phyloP scores from a whole-genome alignment of 164 flowering plant genomes.

The Liquidambar formosana region DNA sequence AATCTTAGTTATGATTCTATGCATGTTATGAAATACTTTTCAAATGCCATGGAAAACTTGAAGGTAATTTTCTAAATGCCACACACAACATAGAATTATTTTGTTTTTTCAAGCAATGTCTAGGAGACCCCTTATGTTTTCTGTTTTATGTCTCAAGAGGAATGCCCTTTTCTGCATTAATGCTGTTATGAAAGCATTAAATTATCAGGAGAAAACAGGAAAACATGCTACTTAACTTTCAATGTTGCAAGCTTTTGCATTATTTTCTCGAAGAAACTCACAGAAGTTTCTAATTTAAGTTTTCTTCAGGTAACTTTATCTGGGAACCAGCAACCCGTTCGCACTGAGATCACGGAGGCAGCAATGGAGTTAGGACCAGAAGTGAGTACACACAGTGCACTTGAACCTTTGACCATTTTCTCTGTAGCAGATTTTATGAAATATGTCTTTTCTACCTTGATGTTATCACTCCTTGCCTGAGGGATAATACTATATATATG shows the following conservation, averaged over 20 bases:
- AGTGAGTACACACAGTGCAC: constrained; percentile 40
- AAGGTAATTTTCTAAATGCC: too few relatives aligned
- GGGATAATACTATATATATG: background rate
- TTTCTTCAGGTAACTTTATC: constrained; percentile 75
- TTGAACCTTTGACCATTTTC: background rate
- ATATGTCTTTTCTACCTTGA: background rate
- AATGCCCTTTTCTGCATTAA: background rate
- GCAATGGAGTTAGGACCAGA: constrained; percentile 96
- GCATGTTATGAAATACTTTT: background rate
- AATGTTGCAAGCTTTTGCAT: background rate
- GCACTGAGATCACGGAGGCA: constrained; percentile 96
- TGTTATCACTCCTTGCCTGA: background rate
- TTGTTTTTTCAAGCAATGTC: background rate
- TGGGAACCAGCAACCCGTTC: constrained; percentile 92
- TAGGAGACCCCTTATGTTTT: background rate
- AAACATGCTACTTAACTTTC: background rate
- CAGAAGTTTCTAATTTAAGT: background rate
- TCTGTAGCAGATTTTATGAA: background rate
- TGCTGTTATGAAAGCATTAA: background rate
- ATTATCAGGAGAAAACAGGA: background rate
- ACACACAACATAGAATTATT: background rate
- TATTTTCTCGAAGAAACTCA: background rate
- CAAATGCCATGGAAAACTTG: too few relatives aligned
- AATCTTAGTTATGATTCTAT: background rate
- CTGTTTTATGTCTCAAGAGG: background rate